Percentiles rank a stretch among this genome's conserved stretches.
These are phyloP conservation scores for Plantago rigida DNA, from an alignment of 305 asterid genomes.

Conservation along the genomic window DNA sequence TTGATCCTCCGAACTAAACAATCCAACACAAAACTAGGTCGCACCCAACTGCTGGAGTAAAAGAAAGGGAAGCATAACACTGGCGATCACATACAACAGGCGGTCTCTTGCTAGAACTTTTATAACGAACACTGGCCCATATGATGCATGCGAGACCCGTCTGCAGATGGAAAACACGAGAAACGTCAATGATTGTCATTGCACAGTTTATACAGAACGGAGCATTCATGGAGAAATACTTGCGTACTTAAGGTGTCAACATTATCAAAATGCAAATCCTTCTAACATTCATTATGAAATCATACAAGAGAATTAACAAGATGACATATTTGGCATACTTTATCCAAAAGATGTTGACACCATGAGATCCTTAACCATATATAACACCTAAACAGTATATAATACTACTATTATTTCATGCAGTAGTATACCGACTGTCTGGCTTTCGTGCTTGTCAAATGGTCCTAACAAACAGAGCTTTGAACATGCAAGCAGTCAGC, in stretches of 20 bases:
- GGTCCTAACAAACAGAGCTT: no score
- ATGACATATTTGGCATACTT: no score
- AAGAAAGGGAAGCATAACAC: slow-evolving; percentile 17
- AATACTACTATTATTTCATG: no score
- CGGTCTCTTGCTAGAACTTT: slow-evolving; percentile 13
- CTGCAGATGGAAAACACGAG: not conserved
- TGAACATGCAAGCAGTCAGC: no score
- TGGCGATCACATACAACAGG: slow-evolving; percentile 10
- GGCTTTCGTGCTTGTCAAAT: no score
- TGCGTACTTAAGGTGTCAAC: not conserved
- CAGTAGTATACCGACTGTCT: no score
- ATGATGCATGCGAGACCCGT: slow-evolving; percentile 25
- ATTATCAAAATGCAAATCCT: not conserved
- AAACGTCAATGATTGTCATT: slow-evolving; percentile 8
- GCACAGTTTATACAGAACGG: not conserved
- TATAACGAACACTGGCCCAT: slow-evolving; percentile 5
- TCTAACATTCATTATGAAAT: not conserved
- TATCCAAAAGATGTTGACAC: no score
- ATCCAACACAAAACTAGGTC: slow-evolving; percentile 19
- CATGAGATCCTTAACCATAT: no score
- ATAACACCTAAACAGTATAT: no score
- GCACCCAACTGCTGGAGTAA: slow-evolving; percentile 18
- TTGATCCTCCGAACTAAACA: slow-evolving; percentile 8
- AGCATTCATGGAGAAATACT: not conserved
- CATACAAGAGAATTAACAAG: no score